Evolutionary conservation across 495 filamentous ascomycete species (phyloP).

Genomic region (Aspergillus avenaceus): DNA sequence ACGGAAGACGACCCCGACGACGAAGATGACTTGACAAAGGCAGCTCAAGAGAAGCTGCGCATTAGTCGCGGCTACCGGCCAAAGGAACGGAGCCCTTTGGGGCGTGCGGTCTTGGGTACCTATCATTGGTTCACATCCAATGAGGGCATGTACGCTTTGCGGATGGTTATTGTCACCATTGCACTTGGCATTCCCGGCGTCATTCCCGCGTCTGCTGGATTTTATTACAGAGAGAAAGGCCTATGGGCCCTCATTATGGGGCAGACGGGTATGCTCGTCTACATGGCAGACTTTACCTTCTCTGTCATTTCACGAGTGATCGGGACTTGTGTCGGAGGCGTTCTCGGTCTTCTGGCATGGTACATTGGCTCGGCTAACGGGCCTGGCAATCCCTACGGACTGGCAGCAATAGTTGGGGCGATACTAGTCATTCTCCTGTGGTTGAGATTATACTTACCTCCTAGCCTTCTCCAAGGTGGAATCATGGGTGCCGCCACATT

Average conservation of each 20-base stretch:
- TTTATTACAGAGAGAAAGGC: constrained; percentile 43
- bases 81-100: constrained; percentile 6
- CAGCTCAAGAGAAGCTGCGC: constrained; percentile 17
- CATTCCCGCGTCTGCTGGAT: constrained; percentile 36
- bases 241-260: constrained; percentile 46
- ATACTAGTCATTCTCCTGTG: constrained; percentile 34
- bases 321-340: constrained; percentile 37
- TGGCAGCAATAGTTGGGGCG: constrained; percentile 33
- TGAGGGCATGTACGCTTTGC: constrained; percentile 34
- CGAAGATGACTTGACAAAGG: constrained; percentile 9
- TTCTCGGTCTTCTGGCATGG: constrained; percentile 39
- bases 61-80: constrained; percentile 17
- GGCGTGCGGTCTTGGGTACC: constrained; percentile 13
- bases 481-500: constrained; percentile 41
- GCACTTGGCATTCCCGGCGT: constrained; percentile 35
- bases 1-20: constrained; percentile 18
- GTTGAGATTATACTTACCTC: constrained; percentile 31
- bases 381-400: constrained; percentile 37
- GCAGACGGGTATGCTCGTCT: constrained; percentile 38
- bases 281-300: constrained; percentile 43
- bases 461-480: constrained; percentile 23
- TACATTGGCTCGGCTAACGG: constrained; percentile 44
- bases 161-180: constrained; percentile 38
- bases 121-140: constrained; percentile 25
- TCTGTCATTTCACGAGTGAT: constrained; percentile 27